These are phyloP conservation scores for Saccharomyces kudriavzevii DNA, from an alignment of 805 yeast species.

Conservation along the genomic window DNA sequence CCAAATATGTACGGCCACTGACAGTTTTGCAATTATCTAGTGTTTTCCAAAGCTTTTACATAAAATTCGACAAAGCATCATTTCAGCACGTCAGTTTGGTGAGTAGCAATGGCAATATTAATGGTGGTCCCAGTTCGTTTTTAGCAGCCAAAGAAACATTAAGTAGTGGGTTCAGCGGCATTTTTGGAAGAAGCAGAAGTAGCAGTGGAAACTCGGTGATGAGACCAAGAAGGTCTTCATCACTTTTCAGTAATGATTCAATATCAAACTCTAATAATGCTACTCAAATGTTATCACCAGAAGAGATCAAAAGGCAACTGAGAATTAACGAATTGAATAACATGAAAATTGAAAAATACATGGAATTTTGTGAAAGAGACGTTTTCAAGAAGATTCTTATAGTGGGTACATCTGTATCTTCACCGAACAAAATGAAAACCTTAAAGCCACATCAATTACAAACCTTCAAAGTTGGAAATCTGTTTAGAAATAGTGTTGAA, in stretches of 20 bases:
- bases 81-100: slow-evolving; percentile 18
- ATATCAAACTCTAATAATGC: slow-evolving; percentile 11
- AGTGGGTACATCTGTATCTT: slow-evolving; percentile 27
- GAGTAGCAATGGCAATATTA: not conserved
- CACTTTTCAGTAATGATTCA: slow-evolving; percentile 23
- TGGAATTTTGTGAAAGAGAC: slow-evolving; percentile 27
- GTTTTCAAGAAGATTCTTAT: slow-evolving; percentile 23
- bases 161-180: slow-evolving; percentile 30
- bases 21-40: slow-evolving; percentile 23
- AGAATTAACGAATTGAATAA: slow-evolving; percentile 21
- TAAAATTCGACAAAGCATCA: slow-evolving; percentile 24
- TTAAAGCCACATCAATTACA: slow-evolving; percentile 8
- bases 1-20: slow-evolving; percentile 28
- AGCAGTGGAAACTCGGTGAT: slow-evolving; percentile 18
- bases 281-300: slow-evolving; percentile 26
- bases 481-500: slow-evolving; percentile 29
- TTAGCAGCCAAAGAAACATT: slow-evolving; percentile 24
- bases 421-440: slow-evolving; percentile 5
- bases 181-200: slow-evolving; percentile 30
- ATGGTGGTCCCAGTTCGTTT: slow-evolving; percentile 6
- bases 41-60: slow-evolving; percentile 27
- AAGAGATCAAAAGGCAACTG: slow-evolving; percentile 24
- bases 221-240: slow-evolving; percentile 26
- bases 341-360: slow-evolving; percentile 21
- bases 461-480: slow-evolving; percentile 15